Evolutionary conservation across 2,329 filamentous ascomycete species (phyloP), one percentile per base, ranked within the genome.

Genomic region (Aspergillus carbonarius): DNA sequence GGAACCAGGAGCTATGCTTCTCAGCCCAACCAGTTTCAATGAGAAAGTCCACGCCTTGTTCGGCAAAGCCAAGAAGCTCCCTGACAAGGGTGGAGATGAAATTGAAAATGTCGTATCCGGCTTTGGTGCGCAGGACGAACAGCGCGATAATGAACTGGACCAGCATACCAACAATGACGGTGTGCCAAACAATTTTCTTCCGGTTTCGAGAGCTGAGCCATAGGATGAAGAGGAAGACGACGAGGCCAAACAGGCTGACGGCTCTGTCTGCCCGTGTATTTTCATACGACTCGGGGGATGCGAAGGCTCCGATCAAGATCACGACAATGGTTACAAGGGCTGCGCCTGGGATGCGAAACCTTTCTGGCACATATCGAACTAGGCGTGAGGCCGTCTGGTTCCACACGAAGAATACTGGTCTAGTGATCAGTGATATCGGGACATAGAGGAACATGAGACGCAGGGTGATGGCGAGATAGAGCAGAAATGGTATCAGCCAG

Each of bases 101-200:
- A 74, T 86, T 86, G 84, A 97, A 97, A 72, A 96, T 96, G 76
- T 96, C 90, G 77, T 86, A 96, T 59, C 92, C 93, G 39, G 86
- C 90, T 39, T 82, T 76, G 3, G 92, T 95, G 49, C 92, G 86
- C 66, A 96, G 81, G 49, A 96, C 93, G 68, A 97, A 96, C 12
- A 96, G 82, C 4, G 91, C 92, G 63, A 96, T 84, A 70, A 97
- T 82, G 77, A 93, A 97, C 75, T 97, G 93, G 10, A 88, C 82
- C 42, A 96, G 81, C 88, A 96, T 95, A 60, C 93, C 93, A 37
- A 90, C 90, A 60, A 96, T 91, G 66, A 97, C 89, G 1, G 90
- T 90, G 69, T 90, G 88, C 88, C 88, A 92, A 30, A 74, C 63
- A 50, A 80, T 78, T 63, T 76, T 81, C 65, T 77, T 85, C 65